Evolutionary conservation across 108 stramenopile species (phyloP), one percentile per base, ranked within the genome.

Genomic region (Seminavis robusta): DNA sequence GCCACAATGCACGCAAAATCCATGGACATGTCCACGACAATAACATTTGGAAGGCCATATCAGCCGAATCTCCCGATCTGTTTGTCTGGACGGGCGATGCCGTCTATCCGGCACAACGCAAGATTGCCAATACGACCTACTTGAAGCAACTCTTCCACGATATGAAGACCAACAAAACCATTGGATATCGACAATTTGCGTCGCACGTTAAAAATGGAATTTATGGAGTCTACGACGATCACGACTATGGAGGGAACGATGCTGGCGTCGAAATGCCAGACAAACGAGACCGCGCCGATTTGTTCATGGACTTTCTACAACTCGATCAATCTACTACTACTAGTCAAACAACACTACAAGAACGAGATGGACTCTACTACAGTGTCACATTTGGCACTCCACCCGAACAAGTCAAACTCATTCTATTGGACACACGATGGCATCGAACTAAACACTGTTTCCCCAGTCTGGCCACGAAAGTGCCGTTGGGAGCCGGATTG

Each of bases 241-340:
- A 96, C 61, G 95, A 96, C 45, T 96, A 87, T 55, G 95, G 95
- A 24, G 88, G 69, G 1, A 96, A 96, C 67, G 92, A 96, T 71
- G 70, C 69, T 36, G 95, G 92, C 1, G 52, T 47, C 11, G 62
- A 81, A 19, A 63, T 91, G 59, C 66, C 61, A 1, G 48, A 80
- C 5, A 77, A 73, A 36, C 43, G 57, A 20, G 73, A 61, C 24
- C 64, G 89, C 21, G 69, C 68, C 40, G 45, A 69, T 16, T 36
- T 60, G n/a, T 96, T 74, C 63, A 73, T 84, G 52, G 61, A 89
- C 11, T 95, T 92, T 76, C 54, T 90, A 42, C 73, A 83, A 2
- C 79, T 67, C 0, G 41, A 47, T 43, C 48, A 37, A 4, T 24
- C 32, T 16, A 17, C 50, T 15, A 7, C 10, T 26, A 48, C 34